phyloP scores from a whole-genome alignment of 805 yeast genomes.

The Clavispora fructus region DNA sequence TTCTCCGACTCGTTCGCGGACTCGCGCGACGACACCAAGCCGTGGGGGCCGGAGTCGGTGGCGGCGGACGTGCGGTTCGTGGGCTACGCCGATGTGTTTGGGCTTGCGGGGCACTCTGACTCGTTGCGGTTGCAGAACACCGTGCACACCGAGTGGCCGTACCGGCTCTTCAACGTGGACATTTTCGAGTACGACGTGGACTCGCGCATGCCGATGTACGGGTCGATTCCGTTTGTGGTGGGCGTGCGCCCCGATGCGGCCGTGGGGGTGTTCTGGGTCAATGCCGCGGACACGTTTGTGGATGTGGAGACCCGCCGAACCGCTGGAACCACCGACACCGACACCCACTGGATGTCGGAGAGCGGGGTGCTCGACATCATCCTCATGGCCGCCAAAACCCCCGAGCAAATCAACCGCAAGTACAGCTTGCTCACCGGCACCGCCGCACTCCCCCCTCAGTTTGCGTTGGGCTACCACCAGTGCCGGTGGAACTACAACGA shows the following conservation, averaged over 20 bases:
- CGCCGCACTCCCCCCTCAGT: slow-evolving; percentile 66
- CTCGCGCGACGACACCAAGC: slow-evolving; percentile 56
- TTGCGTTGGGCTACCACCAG: slow-evolving; percentile 88
- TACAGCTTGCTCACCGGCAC: slow-evolving; percentile 73
- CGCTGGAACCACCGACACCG: slow-evolving; percentile 24
- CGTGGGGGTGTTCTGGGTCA: slow-evolving; percentile 85
- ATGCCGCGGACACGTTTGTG: slow-evolving; percentile 87
- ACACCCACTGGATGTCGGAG: slow-evolving; percentile 92
- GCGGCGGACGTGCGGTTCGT: slow-evolving; percentile 70
- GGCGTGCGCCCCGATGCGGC: slow-evolving; percentile 55
- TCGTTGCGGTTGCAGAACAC: slow-evolving; percentile 72
- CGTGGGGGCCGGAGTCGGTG: slow-evolving; percentile 86
- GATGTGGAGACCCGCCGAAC: slow-evolving; percentile 69
- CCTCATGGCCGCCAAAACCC: slow-evolving; percentile 56
- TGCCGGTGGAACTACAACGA: slow-evolving; percentile 97
- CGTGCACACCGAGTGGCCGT: slow-evolving; percentile 52
- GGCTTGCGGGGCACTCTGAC: slow-evolving; percentile 97
- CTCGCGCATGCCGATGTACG: slow-evolving; percentile 88
- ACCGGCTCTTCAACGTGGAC: slow-evolving; percentile 87
- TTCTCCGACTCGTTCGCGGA: slow-evolving; percentile 72
- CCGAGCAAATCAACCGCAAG: slow-evolving; percentile 49
- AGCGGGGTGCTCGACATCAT: slow-evolving; percentile 77
- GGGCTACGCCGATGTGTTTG: slow-evolving; percentile 65
- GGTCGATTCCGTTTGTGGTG: slow-evolving; percentile 83
- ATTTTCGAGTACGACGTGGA: slow-evolving; percentile 88